phyloP scores from a whole-genome alignment of 2,329 filamentous ascomycete species.

The Trichophyton benhamiae region DNA sequence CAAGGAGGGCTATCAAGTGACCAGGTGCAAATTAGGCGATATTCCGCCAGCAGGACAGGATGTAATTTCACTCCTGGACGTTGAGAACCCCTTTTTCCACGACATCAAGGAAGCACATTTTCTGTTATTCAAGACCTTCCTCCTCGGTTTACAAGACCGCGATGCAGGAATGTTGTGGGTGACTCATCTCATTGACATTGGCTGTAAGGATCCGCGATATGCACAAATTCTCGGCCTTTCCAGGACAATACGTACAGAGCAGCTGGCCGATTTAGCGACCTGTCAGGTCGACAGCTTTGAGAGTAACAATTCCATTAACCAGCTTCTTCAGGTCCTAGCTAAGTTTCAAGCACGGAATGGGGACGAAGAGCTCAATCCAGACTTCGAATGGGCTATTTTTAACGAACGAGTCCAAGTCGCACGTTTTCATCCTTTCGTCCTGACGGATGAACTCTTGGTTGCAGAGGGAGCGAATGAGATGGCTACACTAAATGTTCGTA shows the following conservation, averaged over 20 bases:
- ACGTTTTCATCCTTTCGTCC: background rate
- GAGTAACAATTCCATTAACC: background rate
- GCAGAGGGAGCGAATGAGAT: too few relatives aligned
- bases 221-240: conserved; percentile 2
- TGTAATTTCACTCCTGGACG: conserved; percentile 10
- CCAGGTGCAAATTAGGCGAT: background rate
- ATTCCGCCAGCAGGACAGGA: background rate
- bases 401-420: background rate
- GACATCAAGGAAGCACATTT: conserved; percentile 22
- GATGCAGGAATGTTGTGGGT: conserved; percentile 10
- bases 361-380: background rate
- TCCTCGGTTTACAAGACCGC: background rate
- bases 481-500: too few relatives aligned
- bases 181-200: background rate
- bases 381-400: conserved; percentile 5
- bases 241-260: conserved; percentile 5
- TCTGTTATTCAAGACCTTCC: background rate
- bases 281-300: conserved; percentile 3
- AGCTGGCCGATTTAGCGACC: conserved; percentile 5
- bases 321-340: background rate
- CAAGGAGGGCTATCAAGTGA: background rate
- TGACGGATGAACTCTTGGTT: background rate
- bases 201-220: conserved; percentile 6
- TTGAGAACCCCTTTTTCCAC: conserved; percentile 23
- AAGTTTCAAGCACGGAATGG: background rate